Percentiles rank a stretch among this genome's conserved stretches.
phyloP scores from a whole-genome alignment of 257 asterid genomes.

The Solanum dulcamara region DNA sequence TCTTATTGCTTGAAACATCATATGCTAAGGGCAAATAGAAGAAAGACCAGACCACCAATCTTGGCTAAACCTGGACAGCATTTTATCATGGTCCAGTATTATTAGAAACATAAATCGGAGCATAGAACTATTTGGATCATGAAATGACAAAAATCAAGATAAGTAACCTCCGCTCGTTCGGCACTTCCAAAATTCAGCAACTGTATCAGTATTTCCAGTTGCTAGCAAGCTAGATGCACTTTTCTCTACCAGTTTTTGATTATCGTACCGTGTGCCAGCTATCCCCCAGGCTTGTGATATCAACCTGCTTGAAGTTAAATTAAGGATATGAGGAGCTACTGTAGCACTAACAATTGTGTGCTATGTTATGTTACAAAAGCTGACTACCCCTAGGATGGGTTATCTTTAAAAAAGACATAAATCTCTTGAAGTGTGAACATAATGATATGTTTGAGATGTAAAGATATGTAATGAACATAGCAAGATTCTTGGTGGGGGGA shows the following conservation, averaged over 20 bases:
- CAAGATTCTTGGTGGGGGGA: not conserved
- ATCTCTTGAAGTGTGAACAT: not conserved
- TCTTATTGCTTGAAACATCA: not conserved
- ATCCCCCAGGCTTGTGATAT: constrained; percentile 74
- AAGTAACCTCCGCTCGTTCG: constrained; percentile 66
- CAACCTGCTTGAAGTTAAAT: constrained; percentile 31
- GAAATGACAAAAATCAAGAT: not conserved
- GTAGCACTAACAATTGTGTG: not conserved
- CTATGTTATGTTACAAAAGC: not conserved
- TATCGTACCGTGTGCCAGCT: constrained; percentile 61
- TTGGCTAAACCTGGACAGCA: not conserved
- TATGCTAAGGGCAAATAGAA: not conserved
- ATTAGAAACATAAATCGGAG: not conserved
- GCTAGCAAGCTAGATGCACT: constrained; percentile 47
- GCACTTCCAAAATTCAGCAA: constrained; percentile 58
- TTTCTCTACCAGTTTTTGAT: constrained; percentile 53
- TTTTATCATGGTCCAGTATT: not conserved
- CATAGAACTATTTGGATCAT: not conserved
- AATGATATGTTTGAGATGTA: not conserved
- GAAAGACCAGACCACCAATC: not conserved
- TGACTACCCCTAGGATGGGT: not conserved
- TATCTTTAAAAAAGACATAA: not conserved
- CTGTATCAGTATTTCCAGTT: constrained; percentile 20
- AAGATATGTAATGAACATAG: not conserved
- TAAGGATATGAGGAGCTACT: not conserved